Conservation (phyloP, 306 rosid species). For the Lathyrus sativus region DNA sequence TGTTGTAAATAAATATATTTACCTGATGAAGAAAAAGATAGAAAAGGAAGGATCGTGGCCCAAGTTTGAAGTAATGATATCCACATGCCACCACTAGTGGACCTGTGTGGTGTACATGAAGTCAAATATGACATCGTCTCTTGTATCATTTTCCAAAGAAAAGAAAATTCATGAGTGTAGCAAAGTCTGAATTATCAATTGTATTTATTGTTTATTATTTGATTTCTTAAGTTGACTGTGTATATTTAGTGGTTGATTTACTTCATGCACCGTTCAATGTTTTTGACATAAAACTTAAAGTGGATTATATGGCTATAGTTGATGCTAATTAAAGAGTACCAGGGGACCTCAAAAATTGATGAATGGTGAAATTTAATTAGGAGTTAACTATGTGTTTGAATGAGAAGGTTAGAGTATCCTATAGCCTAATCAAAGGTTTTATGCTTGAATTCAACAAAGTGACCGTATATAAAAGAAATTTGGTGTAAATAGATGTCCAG, state of each 20-base stretch:
- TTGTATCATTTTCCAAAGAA: neutral
- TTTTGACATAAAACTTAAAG: neutral
- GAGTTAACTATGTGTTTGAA: too few species aligned
- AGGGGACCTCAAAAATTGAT: neutral
- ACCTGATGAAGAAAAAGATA: neutral
- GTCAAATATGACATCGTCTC: conserved; percentile 26
- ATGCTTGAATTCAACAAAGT: too few species aligned
- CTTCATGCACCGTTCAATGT: neutral
- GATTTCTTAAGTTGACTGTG: neutral
- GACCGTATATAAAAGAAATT: too few species aligned
- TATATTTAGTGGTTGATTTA: neutral
- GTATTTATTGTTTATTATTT: neutral
- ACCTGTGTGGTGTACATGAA: conserved; percentile 34
- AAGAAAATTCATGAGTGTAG: neutral
- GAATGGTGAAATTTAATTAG: neutral
- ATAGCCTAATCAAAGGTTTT: too few species aligned
- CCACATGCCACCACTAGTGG: conserved; percentile 33
- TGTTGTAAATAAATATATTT: neutral
- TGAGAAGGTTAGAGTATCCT: too few species aligned
- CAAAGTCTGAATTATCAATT: neutral
- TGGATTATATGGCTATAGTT: neutral
- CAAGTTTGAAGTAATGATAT: conserved; percentile 29
- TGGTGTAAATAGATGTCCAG: too few species aligned
- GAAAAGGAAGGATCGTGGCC: conserved; percentile 10
- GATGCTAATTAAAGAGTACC: neutral